A percentile compares a stretch with the other conserved stretches of the same genome.
These are phyloP conservation scores for Dothistroma pini DNA, from an alignment of 2,329 filamentous ascomycete species.

Conservation along the genomic window DNA sequence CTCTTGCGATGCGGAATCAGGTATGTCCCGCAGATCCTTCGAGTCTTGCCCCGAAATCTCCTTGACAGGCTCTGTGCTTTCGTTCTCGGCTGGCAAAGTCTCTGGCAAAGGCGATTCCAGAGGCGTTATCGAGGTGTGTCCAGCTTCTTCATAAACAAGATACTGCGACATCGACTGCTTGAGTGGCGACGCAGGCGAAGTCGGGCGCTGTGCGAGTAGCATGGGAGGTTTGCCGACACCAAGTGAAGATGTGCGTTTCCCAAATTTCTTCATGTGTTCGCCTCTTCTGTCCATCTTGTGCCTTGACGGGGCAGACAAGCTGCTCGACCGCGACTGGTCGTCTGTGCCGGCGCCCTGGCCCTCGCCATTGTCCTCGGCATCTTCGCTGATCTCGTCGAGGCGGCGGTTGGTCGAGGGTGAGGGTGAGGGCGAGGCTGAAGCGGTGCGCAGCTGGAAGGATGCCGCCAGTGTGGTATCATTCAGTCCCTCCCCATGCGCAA, in stretches of 20 bases:
- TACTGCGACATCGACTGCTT: slow-evolving; percentile 32
- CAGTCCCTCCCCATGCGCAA: slow-evolving; percentile 70
- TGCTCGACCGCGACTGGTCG: slow-evolving; percentile 10
- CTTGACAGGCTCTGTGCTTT: not conserved
- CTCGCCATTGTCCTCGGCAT: slow-evolving; percentile 65
- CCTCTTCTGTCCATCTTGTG: slow-evolving; percentile 27
- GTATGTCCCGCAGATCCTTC: not conserved
- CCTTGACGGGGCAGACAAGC: slow-evolving; percentile 22
- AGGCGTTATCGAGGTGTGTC: slow-evolving; percentile 25
- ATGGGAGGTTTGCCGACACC: not conserved
- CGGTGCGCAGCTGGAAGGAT: slow-evolving; percentile 84
- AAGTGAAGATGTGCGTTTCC: slow-evolving; percentile 25
- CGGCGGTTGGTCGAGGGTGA: slow-evolving; percentile 79
- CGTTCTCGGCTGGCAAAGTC: not conserved
- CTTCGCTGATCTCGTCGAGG: slow-evolving; percentile 90
- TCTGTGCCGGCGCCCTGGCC: not conserved
- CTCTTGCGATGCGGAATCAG: slow-evolving; percentile 3
- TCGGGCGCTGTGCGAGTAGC: not conserved
- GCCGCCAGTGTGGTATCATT: slow-evolving; percentile 84
- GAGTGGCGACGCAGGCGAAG: slow-evolving; percentile 18
- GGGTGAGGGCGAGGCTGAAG: slow-evolving; percentile 54
- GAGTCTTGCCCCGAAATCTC: not conserved
- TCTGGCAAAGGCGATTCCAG: slow-evolving; percentile 17
- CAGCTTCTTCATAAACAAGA: slow-evolving; percentile 29
- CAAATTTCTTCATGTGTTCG: slow-evolving; percentile 26